phyloP scores from a whole-genome alignment of 2,329 filamentous ascomycete genomes.

The Drechmeria coniospora region DNA sequence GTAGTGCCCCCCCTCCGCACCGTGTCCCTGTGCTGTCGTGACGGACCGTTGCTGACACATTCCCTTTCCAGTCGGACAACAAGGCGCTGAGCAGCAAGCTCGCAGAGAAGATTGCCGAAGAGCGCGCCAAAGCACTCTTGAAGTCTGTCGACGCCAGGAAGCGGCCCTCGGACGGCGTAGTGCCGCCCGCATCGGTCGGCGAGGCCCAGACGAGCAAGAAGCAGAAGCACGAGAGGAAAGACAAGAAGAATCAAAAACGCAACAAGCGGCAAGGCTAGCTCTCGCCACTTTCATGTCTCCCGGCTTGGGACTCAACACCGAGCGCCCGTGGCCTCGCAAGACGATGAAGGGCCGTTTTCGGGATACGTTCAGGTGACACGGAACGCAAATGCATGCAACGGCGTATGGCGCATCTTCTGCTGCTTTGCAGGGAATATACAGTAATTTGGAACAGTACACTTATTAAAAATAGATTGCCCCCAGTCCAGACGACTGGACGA shows the following conservation, averaged over 20 bases:
- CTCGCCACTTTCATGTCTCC: no score
- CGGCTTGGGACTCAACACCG: no score
- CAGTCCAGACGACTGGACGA: no score
- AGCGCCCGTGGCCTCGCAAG: no score
- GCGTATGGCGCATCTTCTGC: no score
- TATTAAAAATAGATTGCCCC: no score
- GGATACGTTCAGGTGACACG: no score
- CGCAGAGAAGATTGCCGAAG: conserved; percentile 39
- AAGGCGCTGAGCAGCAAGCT: conserved; percentile 35
- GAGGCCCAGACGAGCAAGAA: conserved; percentile 13
- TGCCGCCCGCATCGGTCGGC: conserved; percentile 4
- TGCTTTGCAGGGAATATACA: no score
- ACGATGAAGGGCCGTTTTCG: no score
- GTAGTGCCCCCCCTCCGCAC: conserved; percentile 29
- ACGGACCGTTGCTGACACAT: conserved; percentile 4
- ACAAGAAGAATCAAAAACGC: conserved; percentile 16
- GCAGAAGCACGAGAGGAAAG: conserved; percentile 19
- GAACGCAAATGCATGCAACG: no score
- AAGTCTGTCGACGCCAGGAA: conserved; percentile 31
- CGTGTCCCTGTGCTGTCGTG: no score
- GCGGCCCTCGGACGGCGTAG: conserved; percentile 20
- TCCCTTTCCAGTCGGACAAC: conserved; percentile 27
- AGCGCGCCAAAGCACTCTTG: conserved; percentile 35
- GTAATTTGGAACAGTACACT: no score
- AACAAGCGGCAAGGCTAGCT: not conserved